Percentiles rank a stretch among this genome's conserved stretches.
Evolutionary conservation across 2,329 filamentous ascomycete species (phyloP).

Genomic region (Spiromastix sp.): DNA sequence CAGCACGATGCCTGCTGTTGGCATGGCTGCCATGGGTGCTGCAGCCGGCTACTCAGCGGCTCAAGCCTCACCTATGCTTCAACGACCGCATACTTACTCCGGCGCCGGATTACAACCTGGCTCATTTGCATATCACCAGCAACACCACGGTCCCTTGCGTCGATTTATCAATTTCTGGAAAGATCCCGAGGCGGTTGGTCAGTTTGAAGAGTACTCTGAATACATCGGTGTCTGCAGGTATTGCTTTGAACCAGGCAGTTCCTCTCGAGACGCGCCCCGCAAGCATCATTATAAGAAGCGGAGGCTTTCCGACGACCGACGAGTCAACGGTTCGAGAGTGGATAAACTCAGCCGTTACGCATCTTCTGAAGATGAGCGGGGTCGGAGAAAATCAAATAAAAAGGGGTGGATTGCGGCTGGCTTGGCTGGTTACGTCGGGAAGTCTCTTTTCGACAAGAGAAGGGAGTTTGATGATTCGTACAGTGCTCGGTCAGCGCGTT

Average conservation of each 20-base stretch:
- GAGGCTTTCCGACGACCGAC: slow-evolving; percentile 37
- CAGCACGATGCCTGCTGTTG: slow-evolving; percentile 32
- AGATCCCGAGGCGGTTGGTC: slow-evolving; percentile 53
- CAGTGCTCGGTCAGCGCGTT: slow-evolving; percentile 39
- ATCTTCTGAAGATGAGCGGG: slow-evolving; percentile 41
- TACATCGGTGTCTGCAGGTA: slow-evolving; percentile 55
- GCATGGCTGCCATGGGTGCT: slow-evolving; percentile 37
- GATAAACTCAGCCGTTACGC: slow-evolving; percentile 51
- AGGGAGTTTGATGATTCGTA: slow-evolving; percentile 52
- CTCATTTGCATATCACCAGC: slow-evolving; percentile 39
- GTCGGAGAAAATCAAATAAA: slow-evolving; percentile 34
- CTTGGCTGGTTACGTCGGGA: slow-evolving; percentile 45
- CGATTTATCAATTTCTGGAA: slow-evolving; percentile 52
- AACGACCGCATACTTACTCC: slow-evolving; percentile 21
- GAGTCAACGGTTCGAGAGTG: slow-evolving; percentile 36
- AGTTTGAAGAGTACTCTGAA: slow-evolving; percentile 59
- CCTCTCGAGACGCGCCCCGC: slow-evolving; percentile 47
- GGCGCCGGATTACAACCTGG: slow-evolving; percentile 20
- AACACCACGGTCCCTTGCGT: slow-evolving; percentile 46
- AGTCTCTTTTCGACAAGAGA: slow-evolving; percentile 37
- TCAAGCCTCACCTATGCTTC: slow-evolving; percentile 18
- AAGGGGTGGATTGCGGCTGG: slow-evolving; percentile 44
- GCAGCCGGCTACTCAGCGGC: slow-evolving; percentile 29
- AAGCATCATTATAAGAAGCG: slow-evolving; percentile 44
- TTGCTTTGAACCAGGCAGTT: slow-evolving; percentile 53